phyloP scores from a whole-genome alignment of 2,329 filamentous ascomycete genomes.

The Fusarium kyushuense region DNA sequence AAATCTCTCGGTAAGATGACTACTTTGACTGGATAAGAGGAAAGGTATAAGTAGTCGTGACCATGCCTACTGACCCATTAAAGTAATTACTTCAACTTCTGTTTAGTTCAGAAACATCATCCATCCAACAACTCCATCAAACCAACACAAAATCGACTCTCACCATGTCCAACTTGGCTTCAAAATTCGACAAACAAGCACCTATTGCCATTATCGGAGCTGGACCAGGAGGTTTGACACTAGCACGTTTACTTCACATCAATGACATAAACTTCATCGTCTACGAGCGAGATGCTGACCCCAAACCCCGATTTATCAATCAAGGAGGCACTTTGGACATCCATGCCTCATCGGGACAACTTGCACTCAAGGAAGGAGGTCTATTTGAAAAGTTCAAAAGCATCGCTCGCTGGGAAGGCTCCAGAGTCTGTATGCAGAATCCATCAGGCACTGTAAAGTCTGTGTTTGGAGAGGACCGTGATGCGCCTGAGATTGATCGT shows the following conservation, averaged over 20 bases:
- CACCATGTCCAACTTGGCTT: neutral
- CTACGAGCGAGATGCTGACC: constrained; percentile 55
- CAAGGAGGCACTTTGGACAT: constrained; percentile 64
- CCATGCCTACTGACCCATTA: neutral
- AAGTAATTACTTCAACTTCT: neutral
- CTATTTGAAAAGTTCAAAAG: constrained; percentile 61
- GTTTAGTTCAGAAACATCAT: neutral
- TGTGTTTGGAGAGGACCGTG: constrained; percentile 36
- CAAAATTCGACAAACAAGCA: neutral
- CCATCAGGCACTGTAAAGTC: constrained; percentile 47
- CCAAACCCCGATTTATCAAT: constrained; percentile 52
- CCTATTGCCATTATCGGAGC: constrained; percentile 62
- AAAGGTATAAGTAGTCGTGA: neutral
- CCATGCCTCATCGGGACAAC: constrained; percentile 61
- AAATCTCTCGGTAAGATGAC: neutral
- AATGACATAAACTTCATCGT: constrained; percentile 59
- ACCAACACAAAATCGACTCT: neutral
- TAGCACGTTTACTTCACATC: constrained; percentile 63
- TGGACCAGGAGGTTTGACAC: constrained; percentile 54
- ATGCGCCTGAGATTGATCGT: constrained; percentile 56
- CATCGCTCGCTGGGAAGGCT: constrained; percentile 44
- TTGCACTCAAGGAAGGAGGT: constrained; percentile 61
- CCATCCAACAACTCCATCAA: neutral
- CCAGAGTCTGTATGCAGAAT: constrained; percentile 41
- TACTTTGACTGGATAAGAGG: neutral